Base-by-base conservation (phyloP, 2,329 filamentous ascomycete genomes). In the Paraphoma sp. region DNA sequence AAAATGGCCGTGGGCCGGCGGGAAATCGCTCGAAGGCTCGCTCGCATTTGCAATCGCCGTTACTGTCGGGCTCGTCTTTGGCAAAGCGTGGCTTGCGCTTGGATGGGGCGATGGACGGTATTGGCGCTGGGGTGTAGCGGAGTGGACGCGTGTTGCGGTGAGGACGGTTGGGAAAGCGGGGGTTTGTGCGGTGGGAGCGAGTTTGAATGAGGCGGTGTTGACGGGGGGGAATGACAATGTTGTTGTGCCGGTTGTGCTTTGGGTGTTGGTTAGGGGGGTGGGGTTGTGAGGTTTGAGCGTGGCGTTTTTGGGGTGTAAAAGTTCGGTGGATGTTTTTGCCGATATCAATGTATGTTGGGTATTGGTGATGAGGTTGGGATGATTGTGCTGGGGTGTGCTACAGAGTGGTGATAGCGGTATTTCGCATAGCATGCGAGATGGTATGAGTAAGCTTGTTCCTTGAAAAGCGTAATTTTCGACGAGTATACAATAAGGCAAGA, bases 141-240 rank as follows among this genome's bases (percentile, higher is more conserved):
- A 62, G 57, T 54, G 70, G 70, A 36, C 53, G 67, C 59, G 65
- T 11, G 64, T 55, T 36, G 63, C 57, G 23, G 33, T 67, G 1
- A 67, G 73, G 30, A 75, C 79, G 12, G 51, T 79, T 28, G 66
- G 64, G 16, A 95, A 94, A 71, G 87, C 89, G 10, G 80, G 82
- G 4, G 71, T 91, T 46, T 96, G 93, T 63, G 93, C 91, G 5
- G 60, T 49, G 8, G 86, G 93, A 55, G 92, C 93, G 29, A 97
- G 93, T 76, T 83, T 97, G 65, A 96, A 95, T 50, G 95, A 99
- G 80, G 93, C 95, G 28, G 94, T 97, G 45, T 80, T 99, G 62
- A 98, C 95, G 12, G 95, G 95, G 2, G 95, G 94, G 30, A 99
- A 99, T 77, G 95, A 99, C 82, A 99, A 99, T 81, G 95, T 99